Conservation (phyloP, 305 asterid species). For the Fraxinus xanthoxyloides region DNA sequence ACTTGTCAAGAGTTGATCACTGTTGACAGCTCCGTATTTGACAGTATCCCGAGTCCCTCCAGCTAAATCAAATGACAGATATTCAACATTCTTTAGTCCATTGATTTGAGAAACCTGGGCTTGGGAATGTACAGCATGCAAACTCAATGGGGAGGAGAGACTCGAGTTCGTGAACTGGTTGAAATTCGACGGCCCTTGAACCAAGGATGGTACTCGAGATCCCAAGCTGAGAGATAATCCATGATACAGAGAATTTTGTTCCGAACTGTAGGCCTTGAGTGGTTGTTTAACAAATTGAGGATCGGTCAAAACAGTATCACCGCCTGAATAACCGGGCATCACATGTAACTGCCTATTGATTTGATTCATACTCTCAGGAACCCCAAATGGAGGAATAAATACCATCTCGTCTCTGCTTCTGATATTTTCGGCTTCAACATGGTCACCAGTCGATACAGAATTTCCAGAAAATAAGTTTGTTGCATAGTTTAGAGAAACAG, state of each 20-base stretch:
- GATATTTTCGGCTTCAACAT: conserved; percentile 31
- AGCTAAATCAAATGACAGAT: conserved; percentile 47
- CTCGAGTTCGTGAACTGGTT: conserved; percentile 41
- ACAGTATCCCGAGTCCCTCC: conserved; percentile 29
- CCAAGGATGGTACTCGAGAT: conserved; percentile 37
- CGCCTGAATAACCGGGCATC: conserved; percentile 34
- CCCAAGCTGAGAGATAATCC: conserved; percentile 77
- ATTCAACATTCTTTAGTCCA: conserved; percentile 42
- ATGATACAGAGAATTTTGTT: conserved; percentile 41
- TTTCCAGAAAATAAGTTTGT: conserved; percentile 39
- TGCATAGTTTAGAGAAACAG: conserved; percentile 32
- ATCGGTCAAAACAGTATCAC: conserved; percentile 33
- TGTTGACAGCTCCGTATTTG: conserved; percentile 27
- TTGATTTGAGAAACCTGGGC: conserved; percentile 29
- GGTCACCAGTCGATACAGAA: conserved; percentile 29
- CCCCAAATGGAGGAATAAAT: conserved; percentile 37
- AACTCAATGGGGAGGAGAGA: conserved; percentile 36
- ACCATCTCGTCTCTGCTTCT: conserved; percentile 41
- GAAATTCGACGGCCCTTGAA: conserved; percentile 22
- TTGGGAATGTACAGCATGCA: conserved; percentile 33
- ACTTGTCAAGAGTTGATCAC: conserved; percentile 26
- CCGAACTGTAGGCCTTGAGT: conserved; percentile 27
- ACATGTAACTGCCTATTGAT: conserved; percentile 4
- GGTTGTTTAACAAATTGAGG: conserved; percentile 31
- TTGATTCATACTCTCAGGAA: conserved; percentile 26